These are phyloP conservation scores for Thielaviopsis cerberus DNA, from an alignment of 2,329 filamentous ascomycete genomes.

Conservation along the genomic window DNA sequence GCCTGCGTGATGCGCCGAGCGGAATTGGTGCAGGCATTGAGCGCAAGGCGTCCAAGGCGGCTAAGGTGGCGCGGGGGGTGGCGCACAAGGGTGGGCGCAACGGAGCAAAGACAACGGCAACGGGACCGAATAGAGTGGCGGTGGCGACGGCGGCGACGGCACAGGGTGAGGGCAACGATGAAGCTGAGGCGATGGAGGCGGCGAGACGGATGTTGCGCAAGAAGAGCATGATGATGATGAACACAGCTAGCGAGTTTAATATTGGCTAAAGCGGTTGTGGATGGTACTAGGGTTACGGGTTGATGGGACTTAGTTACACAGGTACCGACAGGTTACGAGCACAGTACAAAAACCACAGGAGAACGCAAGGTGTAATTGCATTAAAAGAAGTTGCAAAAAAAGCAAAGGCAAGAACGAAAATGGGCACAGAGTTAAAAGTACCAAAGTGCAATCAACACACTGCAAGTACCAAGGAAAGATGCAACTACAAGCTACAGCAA, in stretches of 20 bases:
- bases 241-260: constrained; percentile 48
- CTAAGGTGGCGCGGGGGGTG: constrained; percentile 17
- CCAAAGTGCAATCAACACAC: too few species aligned
- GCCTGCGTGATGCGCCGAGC: constrained; percentile 68
- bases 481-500: too few species aligned
- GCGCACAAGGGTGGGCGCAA: constrained; percentile 23
- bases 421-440: too few species aligned
- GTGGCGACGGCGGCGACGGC: constrained; percentile 14
- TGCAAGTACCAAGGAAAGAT: too few species aligned
- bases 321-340: too few species aligned
- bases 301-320: too few species aligned
- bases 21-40: constrained; percentile 49
- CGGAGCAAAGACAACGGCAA: constrained; percentile 21
- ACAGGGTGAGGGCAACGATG: constrained; percentile 19
- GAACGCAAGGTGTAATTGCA: too few species aligned
- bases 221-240: constrained; percentile 46
- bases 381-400: too few species aligned
- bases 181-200: constrained; percentile 23
- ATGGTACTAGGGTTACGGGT: too few species aligned
- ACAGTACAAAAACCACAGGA: too few species aligned
- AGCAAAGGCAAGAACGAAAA: too few species aligned
- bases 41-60: constrained; percentile 23
- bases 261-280: constrained; percentile 40
- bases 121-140: constrained; percentile 13
- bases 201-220: constrained; percentile 36